Evolutionary conservation across 768 basidiomycete genomes (phyloP), one percentile per base, ranked within the genome.

Genomic region (Mycena capillaripes): DNA sequence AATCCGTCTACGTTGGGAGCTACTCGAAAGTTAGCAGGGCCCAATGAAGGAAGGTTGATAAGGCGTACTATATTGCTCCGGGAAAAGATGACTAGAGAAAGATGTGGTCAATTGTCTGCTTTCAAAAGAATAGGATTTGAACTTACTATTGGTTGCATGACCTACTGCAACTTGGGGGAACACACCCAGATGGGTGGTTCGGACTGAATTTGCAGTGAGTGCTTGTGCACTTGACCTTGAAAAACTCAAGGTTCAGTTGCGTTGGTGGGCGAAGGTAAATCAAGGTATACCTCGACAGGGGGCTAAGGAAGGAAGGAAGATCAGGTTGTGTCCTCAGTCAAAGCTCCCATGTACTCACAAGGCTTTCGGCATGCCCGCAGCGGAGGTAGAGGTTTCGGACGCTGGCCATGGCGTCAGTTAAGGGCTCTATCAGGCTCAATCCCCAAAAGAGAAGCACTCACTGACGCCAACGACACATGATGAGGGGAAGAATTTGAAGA

Each of bases 391-490:
- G 76, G 73, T 87, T 85, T 77, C 86, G 83, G 23, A 90, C 86
- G 34, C 86, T 87, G 70, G 11, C 36, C 21, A 40, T 56, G 36
- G 46, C 21, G 67, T 40, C 50, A 66, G 38, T 71, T 46, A 60
- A 40, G 55, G 59, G 16, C n/a, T 25, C 16, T 46, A 17, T n/a
- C 3, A 23, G 67, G 38, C 76, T 55, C 56, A 27, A 73, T 29
- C 50, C 38, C 9, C 40, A 30, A 61, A 23, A 46, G 7, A 25
- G 25, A 38, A 25, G 36, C 5, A 84, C 88, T 80, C 76, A 90
- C 89, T 86, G 88, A 82, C 89, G 87, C 77, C 81, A 84, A 76
- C 82, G 83, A 80, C 89, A 90, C 89, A 90, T 90, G 19, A 38
- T 80, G 60, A 61, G 55, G 56, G 65, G 67, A 44, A 19, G 55